phyloP scores from a whole-genome alignment of 768 basidiomycete genomes.

The Ramaria sp. region DNA sequence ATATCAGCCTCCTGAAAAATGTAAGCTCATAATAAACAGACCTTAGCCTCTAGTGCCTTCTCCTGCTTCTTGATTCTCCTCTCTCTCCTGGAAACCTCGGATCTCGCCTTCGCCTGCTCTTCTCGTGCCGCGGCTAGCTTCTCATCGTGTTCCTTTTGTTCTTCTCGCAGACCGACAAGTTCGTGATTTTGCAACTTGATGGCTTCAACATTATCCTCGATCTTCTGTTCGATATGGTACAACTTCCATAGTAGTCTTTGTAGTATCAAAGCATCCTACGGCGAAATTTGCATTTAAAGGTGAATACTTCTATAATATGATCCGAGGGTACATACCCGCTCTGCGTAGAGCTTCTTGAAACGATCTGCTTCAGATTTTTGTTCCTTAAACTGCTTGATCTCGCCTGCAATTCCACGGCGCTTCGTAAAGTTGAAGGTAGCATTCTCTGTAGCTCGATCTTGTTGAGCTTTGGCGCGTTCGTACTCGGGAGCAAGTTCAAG shows the following conservation, averaged over 20 bases:
- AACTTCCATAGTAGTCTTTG: slow-evolving; percentile 79
- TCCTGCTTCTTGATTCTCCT: slow-evolving; percentile 84
- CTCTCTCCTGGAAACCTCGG: slow-evolving; percentile 72
- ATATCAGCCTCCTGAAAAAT: background rate
- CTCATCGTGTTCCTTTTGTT: slow-evolving; percentile 60
- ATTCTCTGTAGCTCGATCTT: slow-evolving; percentile 86
- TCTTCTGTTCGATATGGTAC: slow-evolving; percentile 78
- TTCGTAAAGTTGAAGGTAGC: slow-evolving; percentile 94
- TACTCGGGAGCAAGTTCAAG: slow-evolving; percentile 84
- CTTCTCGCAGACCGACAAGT: slow-evolving; percentile 53
- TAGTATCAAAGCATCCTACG: slow-evolving; percentile 71
- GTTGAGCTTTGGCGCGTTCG: slow-evolving; percentile 76
- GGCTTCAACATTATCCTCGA: slow-evolving; percentile 57
- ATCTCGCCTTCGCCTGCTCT: slow-evolving; percentile 69
- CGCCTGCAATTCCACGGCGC: slow-evolving; percentile 83
- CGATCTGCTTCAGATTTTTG: slow-evolving; percentile 89
- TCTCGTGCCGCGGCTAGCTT: slow-evolving; percentile 63
- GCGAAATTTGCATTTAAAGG: background rate
- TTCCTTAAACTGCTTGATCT: slow-evolving; percentile 96
- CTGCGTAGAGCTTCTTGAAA: slow-evolving; percentile 67
- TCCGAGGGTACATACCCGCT: slow-evolving; percentile 40
- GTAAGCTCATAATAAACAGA: slow-evolving; percentile 15
- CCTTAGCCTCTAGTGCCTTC: slow-evolving; percentile 78
- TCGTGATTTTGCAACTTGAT: slow-evolving; percentile 68
- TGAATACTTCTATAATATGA: background rate